Base-by-base conservation (phyloP, 148 eudicot species). In the Vaccinium corymbosum region DNA sequence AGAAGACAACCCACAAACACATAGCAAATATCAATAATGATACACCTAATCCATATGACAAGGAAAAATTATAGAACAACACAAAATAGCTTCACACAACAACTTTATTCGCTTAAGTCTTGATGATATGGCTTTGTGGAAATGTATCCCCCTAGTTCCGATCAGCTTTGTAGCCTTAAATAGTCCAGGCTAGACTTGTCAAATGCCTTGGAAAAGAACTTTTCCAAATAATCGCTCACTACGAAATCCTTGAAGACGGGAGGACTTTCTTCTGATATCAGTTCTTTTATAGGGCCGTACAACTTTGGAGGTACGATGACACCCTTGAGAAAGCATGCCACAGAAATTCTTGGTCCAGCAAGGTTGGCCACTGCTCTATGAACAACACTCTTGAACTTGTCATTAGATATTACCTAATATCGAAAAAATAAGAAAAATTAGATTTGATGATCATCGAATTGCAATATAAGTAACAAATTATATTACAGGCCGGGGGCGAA, bases 271-370 rank as follows among this genome's bases (percentile, higher is more conserved):
- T 82, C 84, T 7, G 22, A 38, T 35, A 72, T 35, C 20, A 72
- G 1, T 72, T 72, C 10, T 38, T 72, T 35, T 6, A 35, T 35
- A 14, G 76, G n/a, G 20, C 76, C 20, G n/a, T 92, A 92, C 13
- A 81, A 16, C 75, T 71, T 87, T 14, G 42, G 50, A 17, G 82
- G 89, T 1, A 84, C 35, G 12, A 68, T 16, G 27, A 0, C 35
- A 27, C 73, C 73, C 12, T 25, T 68, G 42, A 27, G 27, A 27
- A 68, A 68, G 73, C 73, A 86, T 1, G 89, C 86, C 48, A 86
- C 78, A 0, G 90, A 92, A 15, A 90, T 89, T 68, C 92, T 92
- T 32, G 94, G 88, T 9, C 89, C 92, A 14, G 59, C 52, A 0
- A 3, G 15, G 22, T 85, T 87, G 0, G 82, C 88, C 29, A 77